Evolutionary conservation across 2,329 filamentous ascomycete genomes (phyloP).

Genomic region (Aspergillus flavus): DNA sequence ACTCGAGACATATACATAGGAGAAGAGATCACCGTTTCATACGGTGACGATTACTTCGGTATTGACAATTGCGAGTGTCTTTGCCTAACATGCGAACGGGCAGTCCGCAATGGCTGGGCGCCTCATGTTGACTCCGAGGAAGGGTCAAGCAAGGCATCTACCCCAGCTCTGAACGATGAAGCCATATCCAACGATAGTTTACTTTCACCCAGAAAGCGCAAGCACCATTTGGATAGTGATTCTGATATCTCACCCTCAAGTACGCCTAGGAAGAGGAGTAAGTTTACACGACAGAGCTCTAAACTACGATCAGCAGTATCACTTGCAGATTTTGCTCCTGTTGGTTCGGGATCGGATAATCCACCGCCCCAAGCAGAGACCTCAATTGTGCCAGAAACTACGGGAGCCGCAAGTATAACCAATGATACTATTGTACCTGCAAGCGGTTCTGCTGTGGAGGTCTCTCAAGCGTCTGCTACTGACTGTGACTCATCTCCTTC

Average conservation of each 20-base stretch:
- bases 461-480: constrained; percentile 14
- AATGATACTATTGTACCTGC: constrained; percentile 6
- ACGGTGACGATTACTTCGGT: constrained; percentile 95
- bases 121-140: constrained; percentile 44
- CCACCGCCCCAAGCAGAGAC: constrained; percentile 12
- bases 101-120: constrained; percentile 80
- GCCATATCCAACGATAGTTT: constrained; percentile 17
- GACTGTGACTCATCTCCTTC: constrained; percentile 33
- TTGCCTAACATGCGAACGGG: constrained; percentile 81
- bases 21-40: constrained; percentile 95
- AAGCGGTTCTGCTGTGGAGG: constrained; percentile 8
- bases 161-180: constrained; percentile 33
- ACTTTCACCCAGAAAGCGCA: constrained; percentile 32
- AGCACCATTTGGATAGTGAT: constrained; percentile 29
- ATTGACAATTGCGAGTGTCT: constrained; percentile 93
- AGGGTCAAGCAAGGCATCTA: constrained; percentile 35
- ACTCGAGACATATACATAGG: constrained; percentile 78
- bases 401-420: background rate
- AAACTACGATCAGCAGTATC: constrained; percentile 42
- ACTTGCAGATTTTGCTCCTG: constrained; percentile 30
- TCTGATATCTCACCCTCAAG: constrained; percentile 27
- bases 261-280: constrained; percentile 36
- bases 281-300: constrained; percentile 37
- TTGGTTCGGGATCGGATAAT: constrained; percentile 22
- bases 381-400: background rate